phyloP scores from a whole-genome alignment of 2,329 filamentous ascomycete genomes.

The Neofusicoccum parvum region DNA sequence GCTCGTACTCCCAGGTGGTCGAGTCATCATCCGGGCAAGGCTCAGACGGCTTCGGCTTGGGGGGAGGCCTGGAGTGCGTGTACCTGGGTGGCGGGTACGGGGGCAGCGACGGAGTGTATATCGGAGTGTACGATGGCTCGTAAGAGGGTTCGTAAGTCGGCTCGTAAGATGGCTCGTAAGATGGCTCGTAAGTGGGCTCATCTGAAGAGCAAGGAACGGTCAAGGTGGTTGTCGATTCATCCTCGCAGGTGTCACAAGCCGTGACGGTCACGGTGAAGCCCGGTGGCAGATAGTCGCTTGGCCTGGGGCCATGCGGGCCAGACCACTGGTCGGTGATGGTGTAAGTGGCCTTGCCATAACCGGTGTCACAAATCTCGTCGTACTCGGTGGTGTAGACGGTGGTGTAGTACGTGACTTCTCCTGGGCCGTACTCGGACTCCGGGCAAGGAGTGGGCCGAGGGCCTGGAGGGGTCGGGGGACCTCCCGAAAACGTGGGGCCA shows the following conservation, averaged over 20 bases:
- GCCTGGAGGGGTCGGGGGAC: background rate
- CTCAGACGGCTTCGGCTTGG: no score
- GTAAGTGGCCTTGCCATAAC: background rate
- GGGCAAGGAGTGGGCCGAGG: background rate
- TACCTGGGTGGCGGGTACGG: no score
- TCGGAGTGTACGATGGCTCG: no score
- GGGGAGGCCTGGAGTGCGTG: no score
- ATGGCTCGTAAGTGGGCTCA: no score
- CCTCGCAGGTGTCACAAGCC: background rate
- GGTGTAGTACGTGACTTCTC: background rate
- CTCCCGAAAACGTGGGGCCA: background rate
- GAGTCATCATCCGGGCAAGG: no score
- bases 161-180: no score
- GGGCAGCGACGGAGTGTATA: no score
- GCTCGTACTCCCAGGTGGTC: background rate
- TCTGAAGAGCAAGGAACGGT: background rate
- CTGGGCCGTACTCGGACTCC: background rate
- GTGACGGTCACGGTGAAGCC: background rate
- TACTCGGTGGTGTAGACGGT: constrained; percentile 4
- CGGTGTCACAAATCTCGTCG: background rate
- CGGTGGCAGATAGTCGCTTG: background rate
- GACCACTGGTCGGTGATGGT: background rate
- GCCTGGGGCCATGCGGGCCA: background rate
- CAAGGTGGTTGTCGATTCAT: background rate
- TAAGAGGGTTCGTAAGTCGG: no score